Conservation (phyloP, 306 rosid genomes). For the Cucurbita maxima region DNA sequence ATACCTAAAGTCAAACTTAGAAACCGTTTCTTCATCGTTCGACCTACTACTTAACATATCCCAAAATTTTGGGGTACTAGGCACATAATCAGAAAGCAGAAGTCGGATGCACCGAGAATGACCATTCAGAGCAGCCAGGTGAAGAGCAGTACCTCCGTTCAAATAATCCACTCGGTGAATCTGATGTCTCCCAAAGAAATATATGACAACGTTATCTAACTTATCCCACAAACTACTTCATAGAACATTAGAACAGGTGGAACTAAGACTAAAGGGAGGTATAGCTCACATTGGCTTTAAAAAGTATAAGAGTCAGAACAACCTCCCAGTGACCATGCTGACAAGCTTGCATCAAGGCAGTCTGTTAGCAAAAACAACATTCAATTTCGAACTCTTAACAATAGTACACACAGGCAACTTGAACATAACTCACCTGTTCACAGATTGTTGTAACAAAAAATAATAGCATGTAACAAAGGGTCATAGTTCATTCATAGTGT, state of each 20-base stretch:
- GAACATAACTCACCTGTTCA: background rate
- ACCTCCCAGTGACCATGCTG: constrained; percentile 99
- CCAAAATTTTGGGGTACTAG: constrained; percentile 65
- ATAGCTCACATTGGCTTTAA: constrained; percentile 55
- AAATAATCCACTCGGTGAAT: constrained; percentile 81
- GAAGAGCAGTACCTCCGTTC: constrained; percentile 94
- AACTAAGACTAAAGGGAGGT: background rate
- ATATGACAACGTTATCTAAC: background rate
- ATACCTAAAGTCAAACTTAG: constrained; percentile 58
- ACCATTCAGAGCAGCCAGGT: constrained; percentile 88
- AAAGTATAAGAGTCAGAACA: constrained; percentile 61
- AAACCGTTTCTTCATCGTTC: constrained; percentile 22
- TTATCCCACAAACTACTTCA: background rate
- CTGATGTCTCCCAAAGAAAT: constrained; percentile 23
- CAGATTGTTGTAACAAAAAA: too few species aligned
- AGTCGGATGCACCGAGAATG: constrained; percentile 84
- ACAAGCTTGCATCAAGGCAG: constrained; percentile 99
- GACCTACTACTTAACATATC: constrained; percentile 19
- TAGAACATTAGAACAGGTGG: background rate
- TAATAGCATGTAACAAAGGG: background rate
- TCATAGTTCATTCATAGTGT: background rate
- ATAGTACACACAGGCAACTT: background rate
- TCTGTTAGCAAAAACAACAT: constrained; percentile 25
- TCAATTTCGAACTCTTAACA: background rate
- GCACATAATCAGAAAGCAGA: constrained; percentile 67